Conservation (phyloP, 2,329 filamentous ascomycete species). For the Ceratocystis colombiana region DNA sequence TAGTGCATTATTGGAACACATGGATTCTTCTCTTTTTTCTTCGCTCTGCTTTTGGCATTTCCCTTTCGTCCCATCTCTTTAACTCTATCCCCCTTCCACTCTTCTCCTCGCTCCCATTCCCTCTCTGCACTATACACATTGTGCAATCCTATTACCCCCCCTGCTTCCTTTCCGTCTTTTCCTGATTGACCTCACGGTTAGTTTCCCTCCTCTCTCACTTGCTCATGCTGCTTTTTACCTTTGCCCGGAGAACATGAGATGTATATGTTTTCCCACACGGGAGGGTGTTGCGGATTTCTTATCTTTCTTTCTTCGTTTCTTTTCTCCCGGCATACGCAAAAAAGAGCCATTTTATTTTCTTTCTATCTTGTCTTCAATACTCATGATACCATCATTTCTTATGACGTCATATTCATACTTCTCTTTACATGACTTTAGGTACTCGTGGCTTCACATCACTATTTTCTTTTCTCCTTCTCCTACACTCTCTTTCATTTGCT, state of each 20-base stretch:
- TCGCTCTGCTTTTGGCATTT: neutral
- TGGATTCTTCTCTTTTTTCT: slow-evolving; percentile 14
- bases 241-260: too few relatives aligned
- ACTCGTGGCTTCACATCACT: neutral
- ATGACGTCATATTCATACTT: slow-evolving; percentile 17
- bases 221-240: neutral
- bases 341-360: slow-evolving; percentile 7
- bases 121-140: neutral
- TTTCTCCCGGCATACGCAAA: neutral
- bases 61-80: slow-evolving; percentile 7
- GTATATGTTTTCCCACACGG: too few relatives aligned
- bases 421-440: slow-evolving; percentile 5
- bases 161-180: neutral
- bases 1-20: slow-evolving; percentile 5
- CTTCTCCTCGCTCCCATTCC: neutral
- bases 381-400: slow-evolving; percentile 21
- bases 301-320: neutral
- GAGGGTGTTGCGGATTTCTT: neutral
- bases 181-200: neutral
- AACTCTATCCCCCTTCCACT: neutral
- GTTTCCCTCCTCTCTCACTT: neutral
- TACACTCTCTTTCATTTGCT: neutral
- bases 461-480: neutral
- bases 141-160: too few relatives aligned
- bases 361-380: slow-evolving; percentile 11